Percentiles rank a stretch among this genome's conserved stretches.
phyloP scores from a whole-genome alignment of 2,329 filamentous ascomycete species.

The Botrytis squamosa region DNA sequence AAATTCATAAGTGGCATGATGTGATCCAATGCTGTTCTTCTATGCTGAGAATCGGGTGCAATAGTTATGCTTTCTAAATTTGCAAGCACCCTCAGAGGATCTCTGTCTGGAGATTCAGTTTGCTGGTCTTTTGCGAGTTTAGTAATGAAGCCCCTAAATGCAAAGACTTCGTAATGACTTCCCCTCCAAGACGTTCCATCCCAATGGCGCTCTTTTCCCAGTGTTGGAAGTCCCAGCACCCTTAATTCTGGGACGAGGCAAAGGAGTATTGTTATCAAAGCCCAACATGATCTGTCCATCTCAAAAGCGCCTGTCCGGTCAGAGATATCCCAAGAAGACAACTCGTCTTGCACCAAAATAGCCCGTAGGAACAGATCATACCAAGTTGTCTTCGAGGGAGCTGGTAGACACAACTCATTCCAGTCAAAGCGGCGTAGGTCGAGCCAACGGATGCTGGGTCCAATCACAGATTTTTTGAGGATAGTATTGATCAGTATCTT shows the following conservation, averaged over 20 bases:
- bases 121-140: not conserved
- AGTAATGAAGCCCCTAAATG: not conserved
- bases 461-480: not conserved
- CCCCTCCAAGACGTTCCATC: fast-evolving
- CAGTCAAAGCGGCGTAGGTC: not conserved
- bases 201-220: not conserved
- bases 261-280: not conserved
- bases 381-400: not conserved
- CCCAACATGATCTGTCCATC: not conserved
- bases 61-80: not conserved
- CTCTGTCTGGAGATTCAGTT: not conserved
- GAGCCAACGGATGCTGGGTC: not conserved
- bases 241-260: not conserved
- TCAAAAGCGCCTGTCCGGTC: too few species aligned
- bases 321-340: not conserved
- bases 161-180: not conserved
- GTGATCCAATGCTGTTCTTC: not conserved
- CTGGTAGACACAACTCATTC: too few species aligned
- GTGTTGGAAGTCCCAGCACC: not conserved
- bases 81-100: not conserved
- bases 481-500: not conserved
- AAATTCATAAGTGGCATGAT: not conserved
- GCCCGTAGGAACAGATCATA: not conserved
- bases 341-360: not conserved
- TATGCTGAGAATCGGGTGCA: not conserved